Percentiles rank a stretch among this genome's conserved stretches.
Conservation (phyloP, 2,329 filamentous ascomycete species). For the Lecanicillium sp. region DNA sequence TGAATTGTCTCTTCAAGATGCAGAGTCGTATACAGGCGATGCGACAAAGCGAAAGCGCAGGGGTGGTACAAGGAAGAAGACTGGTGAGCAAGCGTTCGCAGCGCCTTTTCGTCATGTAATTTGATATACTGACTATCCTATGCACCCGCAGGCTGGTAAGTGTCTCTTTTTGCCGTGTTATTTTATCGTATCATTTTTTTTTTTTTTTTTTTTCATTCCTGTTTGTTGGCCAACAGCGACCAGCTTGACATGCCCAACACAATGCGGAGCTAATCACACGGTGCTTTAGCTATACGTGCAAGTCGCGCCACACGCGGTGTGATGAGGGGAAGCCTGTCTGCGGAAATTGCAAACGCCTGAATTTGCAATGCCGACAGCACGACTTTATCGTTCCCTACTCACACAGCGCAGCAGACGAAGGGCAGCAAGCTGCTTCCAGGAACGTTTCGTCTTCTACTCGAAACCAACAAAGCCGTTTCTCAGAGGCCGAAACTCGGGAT, state of each 20-base stretch:
- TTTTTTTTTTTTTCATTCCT: not conserved
- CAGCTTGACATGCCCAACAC: not conserved
- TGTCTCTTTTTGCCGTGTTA: no score
- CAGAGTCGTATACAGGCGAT: not conserved
- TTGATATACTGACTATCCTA: not conserved
- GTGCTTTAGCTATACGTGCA: slow-evolving; percentile 3
- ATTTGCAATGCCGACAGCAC: slow-evolving; percentile 4
- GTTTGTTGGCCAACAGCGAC: not conserved
- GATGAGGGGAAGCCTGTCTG: slow-evolving; percentile 13
- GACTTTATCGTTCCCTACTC: slow-evolving; percentile 5
- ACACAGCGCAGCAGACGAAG: not conserved
- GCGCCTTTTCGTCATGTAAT: no score
- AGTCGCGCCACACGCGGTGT: slow-evolving; percentile 2
- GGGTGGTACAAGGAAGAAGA: not conserved
- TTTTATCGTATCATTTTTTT: no score
- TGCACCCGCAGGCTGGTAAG: no score
- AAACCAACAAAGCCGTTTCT: not conserved
- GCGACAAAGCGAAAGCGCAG: not conserved
- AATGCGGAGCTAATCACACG: not conserved
- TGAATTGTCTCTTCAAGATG: not conserved
- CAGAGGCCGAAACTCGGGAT: not conserved
- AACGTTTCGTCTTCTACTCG: not conserved
- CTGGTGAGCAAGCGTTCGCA: not conserved
- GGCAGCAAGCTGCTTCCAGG: not conserved
- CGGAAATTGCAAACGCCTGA: slow-evolving; percentile 7